Percentiles rank a stretch among this genome's conserved stretches.
phyloP scores from a whole-genome alignment of 257 asterid species.

The Petunia secreta region DNA sequence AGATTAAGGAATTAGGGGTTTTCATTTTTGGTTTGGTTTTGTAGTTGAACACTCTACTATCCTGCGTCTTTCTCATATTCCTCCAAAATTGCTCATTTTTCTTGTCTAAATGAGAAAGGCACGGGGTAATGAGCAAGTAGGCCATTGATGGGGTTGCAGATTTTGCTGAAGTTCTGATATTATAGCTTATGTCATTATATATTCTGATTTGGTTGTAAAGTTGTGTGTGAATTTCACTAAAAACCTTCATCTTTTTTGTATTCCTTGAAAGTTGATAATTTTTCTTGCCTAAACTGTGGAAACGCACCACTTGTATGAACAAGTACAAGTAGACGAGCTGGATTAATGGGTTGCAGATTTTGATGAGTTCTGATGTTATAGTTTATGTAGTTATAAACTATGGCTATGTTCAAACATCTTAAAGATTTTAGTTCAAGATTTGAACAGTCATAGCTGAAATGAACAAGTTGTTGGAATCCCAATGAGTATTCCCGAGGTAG shows the following conservation, averaged over 20 bases:
- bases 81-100: too few relatives aligned
- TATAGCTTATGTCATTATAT: too few relatives aligned
- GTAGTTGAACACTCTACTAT: too few relatives aligned
- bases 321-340: neutral
- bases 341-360: constrained; percentile 10
- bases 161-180: too few relatives aligned
- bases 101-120: too few relatives aligned
- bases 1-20: too few relatives aligned
- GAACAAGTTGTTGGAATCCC: neutral
- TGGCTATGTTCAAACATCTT: neutral
- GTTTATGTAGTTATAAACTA: neutral
- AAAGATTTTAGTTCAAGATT: neutral
- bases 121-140: too few relatives aligned
- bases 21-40: too few relatives aligned
- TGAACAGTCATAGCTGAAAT: neutral
- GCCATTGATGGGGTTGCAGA: too few relatives aligned
- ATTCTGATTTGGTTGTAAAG: too few relatives aligned
- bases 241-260: neutral
- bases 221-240: too few relatives aligned
- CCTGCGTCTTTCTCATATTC: too few relatives aligned
- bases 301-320: neutral
- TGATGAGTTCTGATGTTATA: constrained; percentile 9
- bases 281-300: constrained; percentile 14
- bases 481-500: neutral
- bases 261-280: neutral